Evolutionary conservation across 2,329 filamentous ascomycete genomes (phyloP).

Genomic region (Didymella sp.): DNA sequence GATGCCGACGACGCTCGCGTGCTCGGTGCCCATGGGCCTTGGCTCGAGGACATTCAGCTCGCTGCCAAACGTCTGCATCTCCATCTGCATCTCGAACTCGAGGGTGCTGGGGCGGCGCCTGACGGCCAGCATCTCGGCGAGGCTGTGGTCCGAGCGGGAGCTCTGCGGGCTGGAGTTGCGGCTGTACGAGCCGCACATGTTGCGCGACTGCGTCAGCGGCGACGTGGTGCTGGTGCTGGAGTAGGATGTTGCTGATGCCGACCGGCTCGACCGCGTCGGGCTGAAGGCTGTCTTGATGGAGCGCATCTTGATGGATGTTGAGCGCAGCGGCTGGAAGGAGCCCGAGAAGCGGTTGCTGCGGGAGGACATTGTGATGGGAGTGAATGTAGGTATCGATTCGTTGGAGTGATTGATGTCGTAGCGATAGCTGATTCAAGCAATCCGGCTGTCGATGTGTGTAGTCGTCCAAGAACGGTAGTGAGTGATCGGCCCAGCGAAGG

Average conservation of each 20-base stretch:
- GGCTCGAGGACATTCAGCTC: slow-evolving; percentile 47
- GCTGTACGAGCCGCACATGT: slow-evolving; percentile 2
- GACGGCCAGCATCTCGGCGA: slow-evolving; percentile 43
- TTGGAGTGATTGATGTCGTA: slow-evolving; percentile 2
- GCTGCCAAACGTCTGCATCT: slow-evolving; percentile 38
- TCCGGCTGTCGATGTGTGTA: slow-evolving; percentile 6
- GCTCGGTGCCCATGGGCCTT: slow-evolving; percentile 24
- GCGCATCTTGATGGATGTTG: slow-evolving; percentile 37
- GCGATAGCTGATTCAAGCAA: slow-evolving; percentile 16
- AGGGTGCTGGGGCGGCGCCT: slow-evolving; percentile 44
- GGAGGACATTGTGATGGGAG: slow-evolving; percentile 37
- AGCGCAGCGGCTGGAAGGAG: slow-evolving; percentile 46
- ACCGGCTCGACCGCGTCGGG: slow-evolving; percentile 42
- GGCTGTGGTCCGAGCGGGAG: slow-evolving; percentile 24
- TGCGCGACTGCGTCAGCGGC: slow-evolving; percentile 27
- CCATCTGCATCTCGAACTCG: slow-evolving; percentile 48
- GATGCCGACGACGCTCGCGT: slow-evolving; percentile 46
- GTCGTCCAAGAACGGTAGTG: neutral
- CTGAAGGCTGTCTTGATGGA: slow-evolving; percentile 47
- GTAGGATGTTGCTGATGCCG: slow-evolving; percentile 30
- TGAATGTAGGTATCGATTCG: slow-evolving; percentile 12
- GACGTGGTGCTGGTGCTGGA: slow-evolving; percentile 38
- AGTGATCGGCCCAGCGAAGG: neutral
- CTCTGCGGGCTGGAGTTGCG: slow-evolving; percentile 30
- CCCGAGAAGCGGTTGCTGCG: slow-evolving; percentile 48